Evolutionary conservation across 257 asterid species (phyloP), one percentile per base, ranked within the genome.

Genomic region (Craterostigma plantagineum): DNA sequence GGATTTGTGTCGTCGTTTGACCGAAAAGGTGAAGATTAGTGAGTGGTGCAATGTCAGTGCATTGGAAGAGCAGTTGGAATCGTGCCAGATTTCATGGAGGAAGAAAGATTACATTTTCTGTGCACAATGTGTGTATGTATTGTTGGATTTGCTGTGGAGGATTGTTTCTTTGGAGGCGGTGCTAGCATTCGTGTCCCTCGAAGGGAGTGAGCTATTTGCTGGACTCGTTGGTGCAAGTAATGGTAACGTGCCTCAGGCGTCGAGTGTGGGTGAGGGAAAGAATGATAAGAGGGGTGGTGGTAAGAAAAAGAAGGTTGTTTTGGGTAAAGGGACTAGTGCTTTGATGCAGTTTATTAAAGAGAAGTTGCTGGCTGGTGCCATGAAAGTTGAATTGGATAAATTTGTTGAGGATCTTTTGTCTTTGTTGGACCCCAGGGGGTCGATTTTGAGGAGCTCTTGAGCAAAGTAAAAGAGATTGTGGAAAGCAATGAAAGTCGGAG

Each of bases 401-500:
- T 65, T 35, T 45, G 55, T 54, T 36, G 54, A 44, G 43, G 60
- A 59, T 59, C 59, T 75, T 42, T 53, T 57, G 16, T 57, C 69
- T 0, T 43, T 67, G 40, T 60, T 83, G 61, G 72, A 90, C 57
- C 92, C 91, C 1, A 58, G 56, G 49, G 58, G 57, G 39, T 34
- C 47, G 35, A 58, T 66, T n/a, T 74, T 55, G 74, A 65, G 18
- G 64, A 46, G 44, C 63, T 90, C 35, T 40, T 72, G 37, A 41
- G 53, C 56, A 90, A 79, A 61, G 73, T 79, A 57, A 90, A 76
- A 63, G 95, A 75, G 58, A 79, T 83, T 4, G 95, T 82, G 37
- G 92, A 83, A 58, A 79, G 84, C 67, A 90, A 83, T 65, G 94
- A 83, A 50, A 79, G 75, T 52, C 63, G 92, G 54, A 84, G 95